Conservation (phyloP, 768 basidiomycete species). For the Cubamyces lactineus region DNA sequence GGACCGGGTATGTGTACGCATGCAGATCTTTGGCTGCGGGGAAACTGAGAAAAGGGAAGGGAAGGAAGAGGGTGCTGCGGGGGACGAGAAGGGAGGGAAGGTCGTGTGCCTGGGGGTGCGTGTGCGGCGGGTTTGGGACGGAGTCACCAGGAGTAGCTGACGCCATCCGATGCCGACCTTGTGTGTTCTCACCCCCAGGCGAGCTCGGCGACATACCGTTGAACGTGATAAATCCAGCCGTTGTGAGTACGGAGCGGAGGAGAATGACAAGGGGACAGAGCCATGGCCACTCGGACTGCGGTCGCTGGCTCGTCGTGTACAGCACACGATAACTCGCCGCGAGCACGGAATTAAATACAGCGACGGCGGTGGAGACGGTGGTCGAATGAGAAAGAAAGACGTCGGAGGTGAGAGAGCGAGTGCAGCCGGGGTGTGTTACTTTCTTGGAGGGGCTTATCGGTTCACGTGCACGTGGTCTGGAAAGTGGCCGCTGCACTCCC, state of each 20-base stretch:
- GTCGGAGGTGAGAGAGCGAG: neutral
- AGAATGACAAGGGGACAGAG: neutral
- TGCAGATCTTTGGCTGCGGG: constrained; percentile 65
- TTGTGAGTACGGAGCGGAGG: neutral
- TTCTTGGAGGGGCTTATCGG: constrained; percentile 4
- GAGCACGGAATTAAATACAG: too few relatives aligned
- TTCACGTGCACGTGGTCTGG: constrained; percentile 1
- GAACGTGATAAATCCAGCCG: too few relatives aligned
- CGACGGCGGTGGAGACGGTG: too few relatives aligned
- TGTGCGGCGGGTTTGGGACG: neutral
- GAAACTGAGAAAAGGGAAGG: neutral
- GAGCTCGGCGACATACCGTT: neutral
- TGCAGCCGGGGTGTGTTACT: too few relatives aligned
- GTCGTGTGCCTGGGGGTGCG: constrained; percentile 5
- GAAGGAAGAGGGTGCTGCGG: neutral
- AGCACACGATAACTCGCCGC: too few relatives aligned
- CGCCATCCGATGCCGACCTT: neutral
- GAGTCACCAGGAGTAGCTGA: neutral
- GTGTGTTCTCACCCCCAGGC: constrained; percentile 2
- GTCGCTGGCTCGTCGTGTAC: too few relatives aligned
- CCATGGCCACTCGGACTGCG: neutral
- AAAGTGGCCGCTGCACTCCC: neutral
- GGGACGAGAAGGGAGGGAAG: constrained; percentile 1
- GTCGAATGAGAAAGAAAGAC: neutral
- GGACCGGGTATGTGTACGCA: neutral